Evolutionary conservation across 805 yeast genomes (phyloP), one percentile per base, ranked within the genome.

Genomic region (Schwanniomyces yamadae): DNA sequence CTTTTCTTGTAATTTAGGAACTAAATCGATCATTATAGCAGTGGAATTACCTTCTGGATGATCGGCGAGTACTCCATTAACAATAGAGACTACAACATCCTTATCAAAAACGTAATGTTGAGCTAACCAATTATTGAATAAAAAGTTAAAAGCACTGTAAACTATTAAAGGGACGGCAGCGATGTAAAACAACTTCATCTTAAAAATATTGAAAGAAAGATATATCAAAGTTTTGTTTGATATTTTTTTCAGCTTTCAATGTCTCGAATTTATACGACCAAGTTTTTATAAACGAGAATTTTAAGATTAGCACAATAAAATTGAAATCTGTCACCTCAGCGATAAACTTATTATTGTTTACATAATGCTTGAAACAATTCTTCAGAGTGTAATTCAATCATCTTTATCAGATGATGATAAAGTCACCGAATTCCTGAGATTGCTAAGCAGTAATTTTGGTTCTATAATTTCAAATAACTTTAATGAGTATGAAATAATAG

Each of bases 31-130:
- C 60, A 90, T 66, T 39, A 90, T 60, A 3, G 71, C 80, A 6
- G 84, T 78, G 23, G 85, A 72, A 48, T 82, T 74, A 1, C 71
- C 73, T 23, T 77, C 78, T 29, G 80, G 73, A 44, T 83, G 70
- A 29, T 61, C 64, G 8, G 63, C 60, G 32, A 85, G 56, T 4
- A 77, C 80, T 19, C 69, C 74, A 46, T 74, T 66, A 34, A 80
- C 78, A 34, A 91, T 57, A 34, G 57, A 54, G 52, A 80, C 83
- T 41, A 91, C 61, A 5, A 69, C 75, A 5, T 61, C 65, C 30
- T 75, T 75, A 56, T 91, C 93, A 55, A 91, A 91, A 28, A 80
- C 69, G 61, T 75, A 91, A 51, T 73, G 66, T 11, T 53, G 50
- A 22, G 95, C 95, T 37, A 90, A 73, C 84, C 88, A 83, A 15